Evolutionary conservation across 345 rosid genomes (phyloP).

Genomic region (Pistacia vera): DNA sequence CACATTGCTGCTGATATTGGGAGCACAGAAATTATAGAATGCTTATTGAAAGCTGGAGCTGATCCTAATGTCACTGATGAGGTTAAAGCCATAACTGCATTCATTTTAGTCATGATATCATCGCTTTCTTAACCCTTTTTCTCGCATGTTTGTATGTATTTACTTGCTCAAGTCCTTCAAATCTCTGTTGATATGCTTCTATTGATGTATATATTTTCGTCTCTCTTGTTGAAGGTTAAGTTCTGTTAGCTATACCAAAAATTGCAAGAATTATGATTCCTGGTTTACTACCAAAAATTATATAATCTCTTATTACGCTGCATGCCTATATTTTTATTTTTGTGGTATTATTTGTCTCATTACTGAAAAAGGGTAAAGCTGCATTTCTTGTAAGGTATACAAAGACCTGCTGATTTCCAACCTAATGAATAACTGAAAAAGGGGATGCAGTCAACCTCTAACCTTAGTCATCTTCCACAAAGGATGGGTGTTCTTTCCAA

Average conservation of each 20-base stretch:
- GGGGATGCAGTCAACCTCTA: not conserved
- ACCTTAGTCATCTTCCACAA: not conserved
- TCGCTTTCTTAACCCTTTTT: not conserved
- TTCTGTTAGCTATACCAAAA: not conserved
- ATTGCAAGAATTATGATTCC: not conserved
- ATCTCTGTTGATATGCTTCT: not conserved
- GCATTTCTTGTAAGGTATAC: not conserved
- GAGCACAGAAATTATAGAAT: constrained; percentile 59
- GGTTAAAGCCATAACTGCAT: constrained; percentile 36
- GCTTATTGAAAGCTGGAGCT: constrained; percentile 80
- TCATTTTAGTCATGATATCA: not conserved
- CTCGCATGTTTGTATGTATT: not conserved
- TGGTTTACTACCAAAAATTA: not conserved
- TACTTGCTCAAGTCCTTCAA: not conserved
- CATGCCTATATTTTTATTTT: not conserved
- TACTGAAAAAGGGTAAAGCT: not conserved
- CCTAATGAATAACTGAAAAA: not conserved
- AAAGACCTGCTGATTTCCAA: not conserved
- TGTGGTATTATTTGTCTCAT: not conserved
- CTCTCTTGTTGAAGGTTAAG: not conserved
- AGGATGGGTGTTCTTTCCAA: not conserved
- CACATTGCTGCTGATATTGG: constrained; percentile 91
- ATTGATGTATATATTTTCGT: not conserved
- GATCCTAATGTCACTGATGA: constrained; percentile 79
- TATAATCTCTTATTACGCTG: not conserved